Conservation (phyloP, 2,329 filamentous ascomycete species). For the Mycosphaerella sp. region DNA sequence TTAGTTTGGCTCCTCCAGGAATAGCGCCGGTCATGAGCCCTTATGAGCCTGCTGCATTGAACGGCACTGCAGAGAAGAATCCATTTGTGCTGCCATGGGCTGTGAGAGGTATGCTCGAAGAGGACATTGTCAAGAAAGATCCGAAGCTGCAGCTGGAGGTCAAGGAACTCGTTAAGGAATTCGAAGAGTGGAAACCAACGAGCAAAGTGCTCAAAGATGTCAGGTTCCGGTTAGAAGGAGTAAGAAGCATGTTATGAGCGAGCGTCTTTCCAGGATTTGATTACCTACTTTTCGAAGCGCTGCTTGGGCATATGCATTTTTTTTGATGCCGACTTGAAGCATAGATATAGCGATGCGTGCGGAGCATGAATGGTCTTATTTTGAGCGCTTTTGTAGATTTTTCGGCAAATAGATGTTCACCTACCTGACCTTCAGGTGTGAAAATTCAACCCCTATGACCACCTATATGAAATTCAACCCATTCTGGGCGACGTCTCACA, state of each 20-base stretch:
- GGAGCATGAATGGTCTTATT: too few relatives aligned
- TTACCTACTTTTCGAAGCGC: too few relatives aligned
- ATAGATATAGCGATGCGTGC: too few relatives aligned
- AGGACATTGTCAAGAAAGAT: conserved; percentile 80
- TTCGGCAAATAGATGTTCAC: too few relatives aligned
- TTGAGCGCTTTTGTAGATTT: too few relatives aligned
- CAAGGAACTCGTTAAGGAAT: conserved; percentile 71
- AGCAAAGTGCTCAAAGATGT: conserved; percentile 94
- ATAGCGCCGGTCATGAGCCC: conserved; percentile 31
- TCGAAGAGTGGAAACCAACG: conserved; percentile 86
- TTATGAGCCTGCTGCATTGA: conserved; percentile 37
- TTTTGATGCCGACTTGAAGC: too few relatives aligned
- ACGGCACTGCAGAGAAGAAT: conserved; percentile 49
- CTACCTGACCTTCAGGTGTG: too few relatives aligned
- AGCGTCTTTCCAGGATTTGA: too few relatives aligned
- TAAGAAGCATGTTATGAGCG: conserved; percentile 68
- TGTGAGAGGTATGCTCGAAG: conserved; percentile 86
- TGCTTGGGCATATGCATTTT: too few relatives aligned
- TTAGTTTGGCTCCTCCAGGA: conserved; percentile 23
- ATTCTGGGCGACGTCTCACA: too few relatives aligned
- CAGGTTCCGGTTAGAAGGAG: conserved; percentile 86
- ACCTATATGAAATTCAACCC: too few relatives aligned
- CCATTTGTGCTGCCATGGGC: conserved; percentile 93
- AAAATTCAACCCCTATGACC: too few relatives aligned
- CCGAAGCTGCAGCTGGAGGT: conserved; percentile 62